Evolutionary conservation across 768 basidiomycete genomes (phyloP).

Genomic region (Lentinus brumalis): DNA sequence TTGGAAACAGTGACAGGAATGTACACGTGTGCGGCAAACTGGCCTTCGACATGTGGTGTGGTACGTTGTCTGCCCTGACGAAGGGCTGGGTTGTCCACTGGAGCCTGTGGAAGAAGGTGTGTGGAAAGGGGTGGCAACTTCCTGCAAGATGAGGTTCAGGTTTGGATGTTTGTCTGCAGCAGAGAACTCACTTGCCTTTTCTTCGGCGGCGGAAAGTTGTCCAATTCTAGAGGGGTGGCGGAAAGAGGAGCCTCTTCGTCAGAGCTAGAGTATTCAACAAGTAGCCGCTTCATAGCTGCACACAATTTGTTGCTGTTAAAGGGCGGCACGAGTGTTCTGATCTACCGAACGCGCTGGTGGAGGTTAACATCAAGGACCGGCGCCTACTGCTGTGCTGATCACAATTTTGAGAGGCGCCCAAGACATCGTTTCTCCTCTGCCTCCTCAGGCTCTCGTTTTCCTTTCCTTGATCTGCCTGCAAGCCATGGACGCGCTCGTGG

Average conservation of each 20-base stretch:
- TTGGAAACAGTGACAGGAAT: conserved; percentile 55
- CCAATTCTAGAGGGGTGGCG: not conserved
- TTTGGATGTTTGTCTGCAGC: not conserved
- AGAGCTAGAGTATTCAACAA: conserved; percentile 26
- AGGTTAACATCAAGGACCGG: too few species aligned
- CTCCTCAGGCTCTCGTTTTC: not conserved
- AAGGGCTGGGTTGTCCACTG: conserved; percentile 70
- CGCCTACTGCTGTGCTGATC: not conserved
- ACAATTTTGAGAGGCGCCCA: not conserved
- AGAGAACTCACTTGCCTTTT: conserved; percentile 13
- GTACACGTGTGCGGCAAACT: conserved; percentile 81
- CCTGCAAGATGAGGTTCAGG: conserved; percentile 6
- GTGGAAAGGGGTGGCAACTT: conserved; percentile 64
- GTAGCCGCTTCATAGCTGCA: conserved; percentile 20
- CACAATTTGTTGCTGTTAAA: not conserved
- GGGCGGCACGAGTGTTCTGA: too few species aligned
- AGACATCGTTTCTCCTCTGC: not conserved
- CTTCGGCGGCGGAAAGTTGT: conserved; percentile 1
- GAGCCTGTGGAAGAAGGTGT: conserved; percentile 47
- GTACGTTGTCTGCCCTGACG: conserved; percentile 85
- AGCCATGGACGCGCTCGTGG: conserved; percentile 71
- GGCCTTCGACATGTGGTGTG: conserved; percentile 82
- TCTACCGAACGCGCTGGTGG: too few species aligned
- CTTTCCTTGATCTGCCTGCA: not conserved
- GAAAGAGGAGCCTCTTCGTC: conserved; percentile 16